Evolutionary conservation across 1,284 basidiomycete genomes (phyloP).

Genomic region (Apiotrichum montevideense): DNA sequence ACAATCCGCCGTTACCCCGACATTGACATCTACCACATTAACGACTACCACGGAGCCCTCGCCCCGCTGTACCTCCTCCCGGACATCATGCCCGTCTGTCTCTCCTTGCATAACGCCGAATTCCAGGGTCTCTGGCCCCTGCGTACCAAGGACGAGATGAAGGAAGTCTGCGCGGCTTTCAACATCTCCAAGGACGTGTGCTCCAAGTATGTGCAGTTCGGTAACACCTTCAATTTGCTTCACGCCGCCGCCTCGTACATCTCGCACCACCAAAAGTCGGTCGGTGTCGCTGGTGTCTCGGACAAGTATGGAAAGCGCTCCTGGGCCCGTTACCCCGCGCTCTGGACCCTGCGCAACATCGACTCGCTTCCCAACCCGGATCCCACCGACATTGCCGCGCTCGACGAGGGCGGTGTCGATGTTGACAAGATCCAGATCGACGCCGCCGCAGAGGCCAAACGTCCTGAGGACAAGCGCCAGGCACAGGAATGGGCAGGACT

Average conservation of each 20-base stretch:
- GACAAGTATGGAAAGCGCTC: constrained; percentile 90
- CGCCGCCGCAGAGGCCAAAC: constrained; percentile 71
- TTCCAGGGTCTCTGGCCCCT: constrained; percentile 94
- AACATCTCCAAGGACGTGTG: constrained; percentile 91
- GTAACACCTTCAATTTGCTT: constrained; percentile 89
- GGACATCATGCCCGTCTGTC: constrained; percentile 76
- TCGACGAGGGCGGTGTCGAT: constrained; percentile 69
- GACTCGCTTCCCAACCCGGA: constrained; percentile 87
- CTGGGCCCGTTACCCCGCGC: constrained; percentile 87
- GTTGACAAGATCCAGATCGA: constrained; percentile 72
- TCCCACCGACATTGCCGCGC: constrained; percentile 83
- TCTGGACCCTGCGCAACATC: constrained; percentile 90
- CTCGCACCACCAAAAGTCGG: constrained; percentile 80
- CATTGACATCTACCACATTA: constrained; percentile 64
- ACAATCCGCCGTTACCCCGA: constrained; percentile 74
- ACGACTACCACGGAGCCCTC: constrained; percentile 84
- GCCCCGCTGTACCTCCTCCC: constrained; percentile 83
- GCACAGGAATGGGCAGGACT: constrained; percentile 91
- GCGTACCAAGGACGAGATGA: constrained; percentile 92
- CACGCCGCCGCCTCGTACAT: constrained; percentile 88
- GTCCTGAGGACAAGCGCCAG: constrained; percentile 80
- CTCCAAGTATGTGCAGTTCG: constrained; percentile 91
- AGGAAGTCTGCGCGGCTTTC: constrained; percentile 92
- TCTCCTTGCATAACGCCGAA: constrained; percentile 92
- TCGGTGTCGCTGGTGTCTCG: constrained; percentile 89